These are phyloP conservation scores for Phytophthora litchii DNA, from an alignment of 352 stramenopile species.

Conservation along the genomic window DNA sequence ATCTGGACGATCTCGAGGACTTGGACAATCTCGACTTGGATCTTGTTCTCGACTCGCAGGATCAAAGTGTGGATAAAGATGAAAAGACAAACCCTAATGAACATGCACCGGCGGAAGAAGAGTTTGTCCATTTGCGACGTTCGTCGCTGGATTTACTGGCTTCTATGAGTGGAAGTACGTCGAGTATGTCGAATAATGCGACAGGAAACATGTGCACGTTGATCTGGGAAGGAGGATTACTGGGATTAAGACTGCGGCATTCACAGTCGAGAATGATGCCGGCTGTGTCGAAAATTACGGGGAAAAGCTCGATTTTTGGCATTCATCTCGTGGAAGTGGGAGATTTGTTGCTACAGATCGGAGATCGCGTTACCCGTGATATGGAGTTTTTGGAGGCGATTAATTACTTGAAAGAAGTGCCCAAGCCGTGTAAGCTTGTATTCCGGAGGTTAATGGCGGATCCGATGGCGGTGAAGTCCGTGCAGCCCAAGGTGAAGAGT, in stretches of 20 bases:
- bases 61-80: conserved; percentile 20
- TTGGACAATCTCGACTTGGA: conserved; percentile 36
- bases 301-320: conserved; percentile 83
- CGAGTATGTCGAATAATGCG: conserved; percentile 55
- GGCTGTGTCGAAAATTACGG: conserved; percentile 85
- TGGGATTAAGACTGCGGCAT: conserved; percentile 78
- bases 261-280: conserved; percentile 83
- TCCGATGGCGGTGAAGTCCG: conserved; percentile 78
- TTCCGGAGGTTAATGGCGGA: conserved; percentile 74
- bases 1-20: conserved; percentile 55
- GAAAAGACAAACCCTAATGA: conserved; percentile 66
- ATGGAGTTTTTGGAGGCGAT: conserved; percentile 90
- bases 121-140: conserved; percentile 64
- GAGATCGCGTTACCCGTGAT: conserved; percentile 64
- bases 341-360: conserved; percentile 81
- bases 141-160: conserved; percentile 78
- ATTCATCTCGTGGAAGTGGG: conserved; percentile 88
- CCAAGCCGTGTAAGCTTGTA: conserved; percentile 78
- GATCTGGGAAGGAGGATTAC: conserved; percentile 82
- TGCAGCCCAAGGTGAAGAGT: conserved; percentile 77
- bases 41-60: conserved; percentile 34
- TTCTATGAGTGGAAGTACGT: conserved; percentile 69
- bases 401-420: conserved; percentile 78
- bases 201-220: conserved; percentile 80
- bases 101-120: conserved; percentile 63